These are phyloP conservation scores for Sambucus nigra DNA, from an alignment of 129 eudicot genomes.

Conservation along the genomic window DNA sequence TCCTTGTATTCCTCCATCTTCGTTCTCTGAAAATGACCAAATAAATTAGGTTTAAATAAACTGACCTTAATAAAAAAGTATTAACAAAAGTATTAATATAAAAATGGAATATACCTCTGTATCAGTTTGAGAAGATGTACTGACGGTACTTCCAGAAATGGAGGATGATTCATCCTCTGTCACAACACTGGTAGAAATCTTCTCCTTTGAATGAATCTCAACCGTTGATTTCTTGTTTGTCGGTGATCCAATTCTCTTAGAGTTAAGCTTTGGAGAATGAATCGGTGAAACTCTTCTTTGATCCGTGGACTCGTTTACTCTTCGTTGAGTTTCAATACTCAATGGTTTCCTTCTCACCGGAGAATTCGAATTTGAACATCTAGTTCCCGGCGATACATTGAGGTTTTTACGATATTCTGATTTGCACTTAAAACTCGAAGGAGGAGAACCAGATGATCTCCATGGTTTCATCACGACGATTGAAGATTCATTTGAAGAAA, in stretches of 20 bases:
- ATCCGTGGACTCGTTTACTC: conserved; percentile 23
- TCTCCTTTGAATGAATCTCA: conserved; percentile 24
- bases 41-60: background rate
- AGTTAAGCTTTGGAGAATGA: conserved; percentile 43
- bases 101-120: conserved; percentile 38
- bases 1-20: conserved; percentile 41
- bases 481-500: conserved; percentile 42
- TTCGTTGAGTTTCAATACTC: conserved; percentile 46
- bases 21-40: conserved; percentile 25
- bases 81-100: background rate
- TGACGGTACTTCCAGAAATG: conserved; percentile 43
- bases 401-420: conserved; percentile 22
- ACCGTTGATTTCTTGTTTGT: conserved; percentile 30
- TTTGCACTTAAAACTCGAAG: conserved; percentile 8
- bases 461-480: conserved; percentile 45
- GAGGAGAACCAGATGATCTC: conserved; percentile 19
- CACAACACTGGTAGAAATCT: conserved; percentile 12
- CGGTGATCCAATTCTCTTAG: conserved; percentile 34
- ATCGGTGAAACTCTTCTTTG: conserved; percentile 28
- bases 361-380: conserved; percentile 31
- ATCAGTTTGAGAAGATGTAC: conserved; percentile 49
- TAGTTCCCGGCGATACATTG: conserved; percentile 18
- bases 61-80: background rate
- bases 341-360: conserved; percentile 42
- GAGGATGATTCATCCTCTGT: conserved; percentile 61